These are phyloP conservation scores for Eucalyptus polybractea DNA, from an alignment of 345 rosid genomes.

Conservation along the genomic window DNA sequence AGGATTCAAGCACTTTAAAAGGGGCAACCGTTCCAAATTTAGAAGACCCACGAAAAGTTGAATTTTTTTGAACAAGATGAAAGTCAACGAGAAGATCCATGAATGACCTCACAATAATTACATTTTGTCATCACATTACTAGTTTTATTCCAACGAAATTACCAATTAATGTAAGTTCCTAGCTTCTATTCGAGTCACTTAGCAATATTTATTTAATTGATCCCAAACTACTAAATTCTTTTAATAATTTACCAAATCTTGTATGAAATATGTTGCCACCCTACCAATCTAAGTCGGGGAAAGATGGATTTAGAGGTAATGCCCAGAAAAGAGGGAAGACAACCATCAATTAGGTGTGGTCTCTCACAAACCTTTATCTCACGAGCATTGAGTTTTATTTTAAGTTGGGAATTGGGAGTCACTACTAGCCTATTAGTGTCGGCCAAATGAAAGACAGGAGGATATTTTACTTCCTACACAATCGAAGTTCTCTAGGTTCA, in stretches of 20 bases:
- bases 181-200: neutral
- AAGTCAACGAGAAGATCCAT: neutral
- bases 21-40: too few relatives aligned
- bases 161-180: too few relatives aligned
- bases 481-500: neutral
- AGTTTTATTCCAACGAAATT: neutral
- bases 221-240: neutral
- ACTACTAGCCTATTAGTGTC: neutral
- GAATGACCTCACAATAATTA: neutral
- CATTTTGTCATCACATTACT: neutral
- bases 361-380: neutral
- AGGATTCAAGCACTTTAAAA: too few relatives aligned
- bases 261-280: neutral
- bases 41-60: too few relatives aligned
- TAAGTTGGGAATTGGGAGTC: neutral
- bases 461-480: neutral
- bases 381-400: neutral
- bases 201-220: neutral
- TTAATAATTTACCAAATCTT: neutral
- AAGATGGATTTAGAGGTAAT: neutral
- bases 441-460: neutral
- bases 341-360: neutral
- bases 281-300: neutral
- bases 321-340: neutral
- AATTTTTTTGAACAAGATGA: neutral